phyloP scores from a whole-genome alignment of 305 asterid species.

The Nicotiana rustica region DNA sequence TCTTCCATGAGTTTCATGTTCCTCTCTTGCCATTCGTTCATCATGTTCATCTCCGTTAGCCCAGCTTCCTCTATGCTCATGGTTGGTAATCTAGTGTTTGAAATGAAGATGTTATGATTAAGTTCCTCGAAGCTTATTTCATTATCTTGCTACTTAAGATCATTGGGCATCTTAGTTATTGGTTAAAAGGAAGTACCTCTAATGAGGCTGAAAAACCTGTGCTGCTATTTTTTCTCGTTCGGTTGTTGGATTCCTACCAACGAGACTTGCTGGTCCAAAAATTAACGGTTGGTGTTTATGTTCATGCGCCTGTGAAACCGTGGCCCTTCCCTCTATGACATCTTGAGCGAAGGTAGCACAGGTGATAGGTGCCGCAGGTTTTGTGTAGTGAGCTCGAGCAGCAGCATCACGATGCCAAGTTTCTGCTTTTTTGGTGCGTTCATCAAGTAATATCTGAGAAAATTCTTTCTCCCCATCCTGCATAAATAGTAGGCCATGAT shows the following conservation, averaged over 20 bases:
- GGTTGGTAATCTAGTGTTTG: conserved; percentile 67
- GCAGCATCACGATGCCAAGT: conserved; percentile 92
- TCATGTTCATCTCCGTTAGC: conserved; percentile 87
- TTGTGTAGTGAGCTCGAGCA: conserved; percentile 64
- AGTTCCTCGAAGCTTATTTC: not conserved
- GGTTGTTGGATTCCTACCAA: conserved; percentile 74
- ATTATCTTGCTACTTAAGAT: not conserved
- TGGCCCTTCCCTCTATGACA: conserved; percentile 84
- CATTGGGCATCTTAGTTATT: not conserved
- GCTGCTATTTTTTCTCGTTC: conserved; percentile 90
- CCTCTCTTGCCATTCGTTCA: conserved; percentile 86
- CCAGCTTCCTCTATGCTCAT: conserved; percentile 99
- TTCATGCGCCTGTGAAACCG: conserved; percentile 70
- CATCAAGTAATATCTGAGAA: conserved; percentile 67
- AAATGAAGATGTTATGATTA: not conserved
- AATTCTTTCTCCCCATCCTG: conserved; percentile 76
- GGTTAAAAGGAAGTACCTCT: conserved; percentile 55
- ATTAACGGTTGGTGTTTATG: conserved; percentile 91
- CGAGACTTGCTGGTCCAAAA: conserved; percentile 89
- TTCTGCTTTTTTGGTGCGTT: conserved; percentile 80
- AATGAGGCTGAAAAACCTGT: conserved; percentile 91
- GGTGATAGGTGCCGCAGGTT: conserved; percentile 83
- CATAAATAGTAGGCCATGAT: conserved; percentile 21
- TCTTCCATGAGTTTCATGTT: conserved; percentile 77
- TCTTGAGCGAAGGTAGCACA: conserved; percentile 98